A percentile compares a stretch with the other conserved stretches of the same genome.
Evolutionary conservation across 1,284 basidiomycete species (phyloP).

Genomic region (Meira miltonrushii): DNA sequence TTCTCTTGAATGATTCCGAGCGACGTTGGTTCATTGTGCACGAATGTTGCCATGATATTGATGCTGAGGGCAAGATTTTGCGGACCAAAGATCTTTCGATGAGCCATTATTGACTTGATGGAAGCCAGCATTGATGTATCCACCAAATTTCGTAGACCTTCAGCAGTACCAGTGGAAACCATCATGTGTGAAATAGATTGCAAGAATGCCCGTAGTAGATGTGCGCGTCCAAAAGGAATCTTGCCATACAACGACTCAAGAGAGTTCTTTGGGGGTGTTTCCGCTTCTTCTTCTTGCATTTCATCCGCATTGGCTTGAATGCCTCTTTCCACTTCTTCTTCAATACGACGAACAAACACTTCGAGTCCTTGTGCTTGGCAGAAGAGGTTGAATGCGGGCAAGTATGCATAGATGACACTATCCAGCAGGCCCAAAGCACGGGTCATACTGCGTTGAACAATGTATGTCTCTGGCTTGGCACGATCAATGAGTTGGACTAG

Average conservation of each 20-base stretch:
- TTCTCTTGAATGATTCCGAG: constrained; percentile 86
- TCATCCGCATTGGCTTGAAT: background rate
- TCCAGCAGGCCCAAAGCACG: constrained; percentile 82
- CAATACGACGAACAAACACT: constrained; percentile 75
- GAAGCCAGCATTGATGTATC: constrained; percentile 82
- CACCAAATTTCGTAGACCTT: constrained; percentile 88
- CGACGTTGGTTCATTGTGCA: constrained; percentile 97
- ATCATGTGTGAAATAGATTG: constrained; percentile 94
- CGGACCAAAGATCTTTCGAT: constrained; percentile 76
- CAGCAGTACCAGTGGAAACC: constrained; percentile 79
- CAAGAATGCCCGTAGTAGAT: constrained; percentile 77
- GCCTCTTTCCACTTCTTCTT: constrained; percentile 53
- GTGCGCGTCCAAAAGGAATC: constrained; percentile 50
- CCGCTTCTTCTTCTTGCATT: constrained; percentile 13
- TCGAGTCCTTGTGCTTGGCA: constrained; percentile 79
- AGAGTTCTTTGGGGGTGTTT: background rate
- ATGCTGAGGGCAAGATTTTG: constrained; percentile 73
- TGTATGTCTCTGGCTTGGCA: constrained; percentile 26
- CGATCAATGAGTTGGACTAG: constrained; percentile 55
- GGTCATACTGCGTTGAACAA: constrained; percentile 46
- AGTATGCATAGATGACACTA: constrained; percentile 81
- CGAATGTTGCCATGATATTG: constrained; percentile 95
- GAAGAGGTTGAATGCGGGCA: constrained; percentile 81
- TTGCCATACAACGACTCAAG: constrained; percentile 35
- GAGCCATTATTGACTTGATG: constrained; percentile 79